Evolutionary conservation across 1,139 yeast genomes (phyloP), one percentile per base, ranked within the genome.

Genomic region (Spathaspora jeffriesii): DNA sequence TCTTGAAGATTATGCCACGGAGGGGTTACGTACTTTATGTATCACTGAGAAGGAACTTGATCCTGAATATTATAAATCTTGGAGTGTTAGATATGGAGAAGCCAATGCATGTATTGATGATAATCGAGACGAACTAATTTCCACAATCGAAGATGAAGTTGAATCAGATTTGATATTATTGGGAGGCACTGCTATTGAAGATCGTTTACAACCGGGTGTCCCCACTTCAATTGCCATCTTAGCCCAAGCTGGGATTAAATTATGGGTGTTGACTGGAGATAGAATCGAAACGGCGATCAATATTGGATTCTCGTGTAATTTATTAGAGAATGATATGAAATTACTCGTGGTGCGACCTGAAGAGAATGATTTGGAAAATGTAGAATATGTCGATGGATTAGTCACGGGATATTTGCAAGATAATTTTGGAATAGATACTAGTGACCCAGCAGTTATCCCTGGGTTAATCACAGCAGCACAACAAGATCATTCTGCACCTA

Each of bases 91-190:
- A 36, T 92, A 87, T 59, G 87, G 84, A 47, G 79, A 76, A 37
- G 98, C 97, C 1, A 68, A 77, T 40, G 79, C 95, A n/a, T 79
- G 88, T 1, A 82, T 95, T 42, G 77, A 86, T 40, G 86, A 82
- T 40, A 76, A 87, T 49, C 81, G 98, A 63, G 97, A 91, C 47
- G 90, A 76, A 36, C 72, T 80, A 50, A 80, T 93, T 73, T 97
- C 88, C 51, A 76, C n/a, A 48, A 73, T 76, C 73, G 81, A 74
- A 53, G 69, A 61, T 2, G 78, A 72, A 4, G 79, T 79, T 4
- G 79, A 74, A 49, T 70, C 76, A 1, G 79, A 73, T 47, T 67
- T 76, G 53, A 58, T 63, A 14, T 63, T 76, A 46, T 62, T 76
- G 42, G 81, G 81, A n/a, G 81, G 81, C 25, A 76, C 81, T 42